phyloP scores from a whole-genome alignment of 2,329 filamentous ascomycete species.

The Fusarium sterilihyphosum region DNA sequence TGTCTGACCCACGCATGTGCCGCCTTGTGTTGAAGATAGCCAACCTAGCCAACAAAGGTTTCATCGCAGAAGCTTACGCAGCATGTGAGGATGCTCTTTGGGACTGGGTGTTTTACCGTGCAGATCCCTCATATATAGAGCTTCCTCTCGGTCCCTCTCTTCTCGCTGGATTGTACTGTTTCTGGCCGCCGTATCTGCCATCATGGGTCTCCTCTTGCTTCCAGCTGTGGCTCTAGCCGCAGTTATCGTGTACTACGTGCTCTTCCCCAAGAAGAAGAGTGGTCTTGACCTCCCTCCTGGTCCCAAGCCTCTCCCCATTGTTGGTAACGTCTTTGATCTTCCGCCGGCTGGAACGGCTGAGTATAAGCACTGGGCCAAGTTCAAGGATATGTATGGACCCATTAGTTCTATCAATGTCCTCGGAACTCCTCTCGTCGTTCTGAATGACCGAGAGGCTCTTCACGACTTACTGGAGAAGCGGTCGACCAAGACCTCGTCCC shows the following conservation, averaged over 20 bases:
- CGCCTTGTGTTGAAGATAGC: neutral
- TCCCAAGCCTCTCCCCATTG: constrained; percentile 56
- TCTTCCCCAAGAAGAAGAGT: constrained; percentile 2
- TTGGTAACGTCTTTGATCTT: constrained; percentile 62
- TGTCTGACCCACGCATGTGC: neutral
- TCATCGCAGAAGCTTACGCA: constrained; percentile 16
- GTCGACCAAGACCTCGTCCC: constrained; percentile 46
- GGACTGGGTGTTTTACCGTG: neutral
- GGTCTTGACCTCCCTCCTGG: constrained; percentile 54
- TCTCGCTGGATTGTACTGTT: neutral
- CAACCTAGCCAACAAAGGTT: constrained; percentile 9
- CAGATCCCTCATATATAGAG: constrained; percentile 3
- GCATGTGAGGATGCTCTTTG: neutral
- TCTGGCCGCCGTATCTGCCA: neutral
- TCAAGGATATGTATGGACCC: constrained; percentile 51
- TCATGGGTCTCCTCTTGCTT: constrained; percentile 17
- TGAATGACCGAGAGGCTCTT: constrained; percentile 51
- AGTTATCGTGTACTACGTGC: constrained; percentile 21
- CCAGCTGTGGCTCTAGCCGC: constrained; percentile 16
- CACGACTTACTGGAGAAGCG: constrained; percentile 51
- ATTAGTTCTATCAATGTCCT: constrained; percentile 54
- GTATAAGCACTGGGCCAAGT: constrained; percentile 54
- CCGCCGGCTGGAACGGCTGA: constrained; percentile 50
- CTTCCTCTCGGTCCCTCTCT: neutral
- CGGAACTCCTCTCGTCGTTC: constrained; percentile 52